These are phyloP conservation scores for Plasmopara viticola DNA, from an alignment of 352 stramenopile genomes.

Conservation along the genomic window DNA sequence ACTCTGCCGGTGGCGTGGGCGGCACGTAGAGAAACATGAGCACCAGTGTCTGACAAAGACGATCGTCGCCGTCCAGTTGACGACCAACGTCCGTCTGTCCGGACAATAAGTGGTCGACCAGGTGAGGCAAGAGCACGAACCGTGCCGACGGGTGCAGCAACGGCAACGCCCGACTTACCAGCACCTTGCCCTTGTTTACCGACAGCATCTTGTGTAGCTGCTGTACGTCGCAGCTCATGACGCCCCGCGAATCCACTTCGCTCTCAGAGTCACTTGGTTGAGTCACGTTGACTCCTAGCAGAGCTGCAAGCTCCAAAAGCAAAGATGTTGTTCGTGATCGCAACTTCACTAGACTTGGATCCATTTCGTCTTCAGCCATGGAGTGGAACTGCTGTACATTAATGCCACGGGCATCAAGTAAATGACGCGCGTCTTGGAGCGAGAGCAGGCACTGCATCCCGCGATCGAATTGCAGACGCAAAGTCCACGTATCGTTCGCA, in stretches of 20 bases:
- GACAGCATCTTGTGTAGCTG: constrained; percentile 56
- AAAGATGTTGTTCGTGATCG: constrained; percentile 60
- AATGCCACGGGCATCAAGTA: constrained; percentile 74
- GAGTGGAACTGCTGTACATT: constrained; percentile 85
- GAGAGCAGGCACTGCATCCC: constrained; percentile 73
- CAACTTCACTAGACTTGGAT: constrained; percentile 59
- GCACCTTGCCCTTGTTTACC: constrained; percentile 59
- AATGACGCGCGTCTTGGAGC: constrained; percentile 72
- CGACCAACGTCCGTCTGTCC: constrained; percentile 30
- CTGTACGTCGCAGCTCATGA: constrained; percentile 44
- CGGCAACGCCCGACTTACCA: constrained; percentile 70
- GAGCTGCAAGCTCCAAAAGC: constrained; percentile 54
- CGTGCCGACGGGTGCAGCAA: constrained; percentile 73
- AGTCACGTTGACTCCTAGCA: constrained; percentile 50
- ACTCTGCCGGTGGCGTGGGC: constrained; percentile 52
- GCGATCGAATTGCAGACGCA: constrained; percentile 66
- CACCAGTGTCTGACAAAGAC: constrained; percentile 73
- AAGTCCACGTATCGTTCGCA: constrained; percentile 58
- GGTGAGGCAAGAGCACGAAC: constrained; percentile 63
- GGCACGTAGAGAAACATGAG: constrained; percentile 76
- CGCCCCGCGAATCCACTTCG: constrained; percentile 10
- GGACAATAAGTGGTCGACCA: constrained; percentile 59
- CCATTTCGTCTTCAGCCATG: constrained; percentile 62
- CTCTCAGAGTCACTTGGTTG: constrained; percentile 1
- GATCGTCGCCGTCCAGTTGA: constrained; percentile 37